Percentiles rank a stretch among this genome's conserved stretches.
These are phyloP conservation scores for Nitzschia sp. DNA, from an alignment of 108 stramenopile genomes.

Conservation along the genomic window DNA sequence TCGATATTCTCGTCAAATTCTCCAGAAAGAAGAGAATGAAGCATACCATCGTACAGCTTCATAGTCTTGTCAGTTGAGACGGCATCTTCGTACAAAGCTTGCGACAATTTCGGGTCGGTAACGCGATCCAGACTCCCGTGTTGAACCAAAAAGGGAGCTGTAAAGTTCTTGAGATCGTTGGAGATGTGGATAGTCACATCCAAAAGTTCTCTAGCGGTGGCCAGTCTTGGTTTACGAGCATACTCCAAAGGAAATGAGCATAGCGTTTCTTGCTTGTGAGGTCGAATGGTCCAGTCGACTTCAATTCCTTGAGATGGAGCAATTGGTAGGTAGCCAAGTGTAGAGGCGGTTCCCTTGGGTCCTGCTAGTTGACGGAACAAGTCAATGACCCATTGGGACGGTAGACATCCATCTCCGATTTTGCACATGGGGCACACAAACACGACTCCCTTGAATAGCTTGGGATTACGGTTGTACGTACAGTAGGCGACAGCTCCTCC, in stretches of 20 bases:
- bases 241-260: slow-evolving; percentile 43
- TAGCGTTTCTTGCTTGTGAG: slow-evolving; percentile 12
- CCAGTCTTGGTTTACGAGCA: slow-evolving; percentile 61
- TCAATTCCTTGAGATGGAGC: slow-evolving; percentile 53
- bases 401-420: slow-evolving; percentile 49
- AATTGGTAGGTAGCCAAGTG: slow-evolving; percentile 38
- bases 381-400: slow-evolving; percentile 59
- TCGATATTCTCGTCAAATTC: slow-evolving; percentile 54
- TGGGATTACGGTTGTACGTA: slow-evolving; percentile 41
- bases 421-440: slow-evolving; percentile 75
- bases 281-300: slow-evolving; percentile 20
- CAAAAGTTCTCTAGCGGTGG: slow-evolving; percentile 65
- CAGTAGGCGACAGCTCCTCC: slow-evolving; percentile 68
- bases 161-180: slow-evolving; percentile 39
- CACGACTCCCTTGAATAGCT: slow-evolving; percentile 50
- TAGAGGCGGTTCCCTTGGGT: slow-evolving; percentile 38
- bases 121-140: slow-evolving; percentile 63
- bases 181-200: slow-evolving; percentile 60
- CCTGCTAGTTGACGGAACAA: slow-evolving; percentile 47
- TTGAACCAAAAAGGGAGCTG: slow-evolving; percentile 63
- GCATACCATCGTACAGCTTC: slow-evolving; percentile 59
- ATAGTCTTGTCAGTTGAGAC: slow-evolving; percentile 60
- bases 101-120: slow-evolving; percentile 59
- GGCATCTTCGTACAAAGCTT: slow-evolving; percentile 57
- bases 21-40: slow-evolving; percentile 43